Base-by-base conservation (phyloP, 192 early-diverging fungal genomes). In the Chytriomyces sp. region DNA sequence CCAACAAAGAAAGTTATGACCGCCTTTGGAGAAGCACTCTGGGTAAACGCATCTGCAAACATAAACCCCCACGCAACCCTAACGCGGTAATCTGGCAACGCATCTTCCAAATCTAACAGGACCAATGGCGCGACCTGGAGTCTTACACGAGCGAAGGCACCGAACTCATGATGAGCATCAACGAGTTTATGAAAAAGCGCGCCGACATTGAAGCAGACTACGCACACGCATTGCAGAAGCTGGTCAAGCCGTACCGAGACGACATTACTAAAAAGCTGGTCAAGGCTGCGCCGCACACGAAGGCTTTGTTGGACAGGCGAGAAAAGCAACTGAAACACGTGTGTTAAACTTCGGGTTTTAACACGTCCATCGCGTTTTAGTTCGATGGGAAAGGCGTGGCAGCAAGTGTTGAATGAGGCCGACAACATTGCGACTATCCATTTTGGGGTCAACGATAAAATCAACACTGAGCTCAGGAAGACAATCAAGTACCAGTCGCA, bases 151-250 rank as follows among this genome's bases (percentile, higher is more conserved):
- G 49, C 23, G 50, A 76, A 24, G 78, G 78, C 2, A 72, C 75
- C 7, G 50, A 80, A 7, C 80, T 75, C 47, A 77, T 83, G 62
- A 75, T 81, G 50, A 46, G 50, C 49, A 77, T 83, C 60, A 81
- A 81, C 71, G 82, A 85, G 59, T 85, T 85, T 69, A 79, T 85
- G 65, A 81, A 83, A 63, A 23, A 64, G 10, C 76, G 80, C 20
- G 75, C 80, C 18, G 84, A 83, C 18, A 83, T 85, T 65, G 84
- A 85, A 45, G 63, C 65, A 9, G 79, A 85, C 8, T 85, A 85
- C 64, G 79, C 77, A 5, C 50, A 71, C 18, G 45, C 9, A 13
- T 49, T 85, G 59, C 77, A 81, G 53, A 80, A 78, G 64, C 82
- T 85, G 2, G 79, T 70, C 5, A 80, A 79, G 64, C 47, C 69